Conservation (phyloP, 768 basidiomycete genomes). For the Pleurotus salmoneostramineus region DNA sequence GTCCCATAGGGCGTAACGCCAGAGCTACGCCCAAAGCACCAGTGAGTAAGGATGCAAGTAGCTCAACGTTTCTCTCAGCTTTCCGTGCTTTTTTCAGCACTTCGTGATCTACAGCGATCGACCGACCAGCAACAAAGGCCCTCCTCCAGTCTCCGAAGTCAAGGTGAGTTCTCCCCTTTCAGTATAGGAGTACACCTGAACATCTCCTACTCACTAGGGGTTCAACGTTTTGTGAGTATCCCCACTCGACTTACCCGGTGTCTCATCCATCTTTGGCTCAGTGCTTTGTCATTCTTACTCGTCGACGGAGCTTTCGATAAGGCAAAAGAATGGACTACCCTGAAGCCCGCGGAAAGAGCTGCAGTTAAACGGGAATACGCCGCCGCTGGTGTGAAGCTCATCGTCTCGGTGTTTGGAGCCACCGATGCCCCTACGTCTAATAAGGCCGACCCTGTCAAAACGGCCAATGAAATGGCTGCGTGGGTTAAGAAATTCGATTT, state of each 20-base stretch:
- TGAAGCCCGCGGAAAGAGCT: slow-evolving; percentile 41
- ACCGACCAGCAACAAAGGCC: slow-evolving; percentile 42
- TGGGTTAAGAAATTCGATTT: slow-evolving; percentile 59
- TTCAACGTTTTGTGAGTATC: slow-evolving; percentile 53
- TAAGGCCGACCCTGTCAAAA: slow-evolving; percentile 55
- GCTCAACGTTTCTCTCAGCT: not conserved
- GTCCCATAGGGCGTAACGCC: slow-evolving; percentile 15
- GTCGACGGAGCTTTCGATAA: slow-evolving; percentile 56
- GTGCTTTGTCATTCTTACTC: slow-evolving; percentile 52
- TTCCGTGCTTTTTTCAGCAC: slow-evolving; percentile 15
- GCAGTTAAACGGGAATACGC: slow-evolving; percentile 47
- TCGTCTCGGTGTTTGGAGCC: slow-evolving; percentile 64
- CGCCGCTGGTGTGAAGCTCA: slow-evolving; percentile 54
- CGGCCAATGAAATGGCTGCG: slow-evolving; percentile 61
- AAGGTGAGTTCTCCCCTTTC: slow-evolving; percentile 22
- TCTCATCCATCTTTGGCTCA: slow-evolving; percentile 13
- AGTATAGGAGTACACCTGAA: not conserved
- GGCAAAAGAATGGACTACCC: slow-evolving; percentile 49
- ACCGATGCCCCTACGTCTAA: slow-evolving; percentile 52
- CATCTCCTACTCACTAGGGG: slow-evolving; percentile 29
- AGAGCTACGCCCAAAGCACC: slow-evolving; percentile 42
- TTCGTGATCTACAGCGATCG: slow-evolving; percentile 42
- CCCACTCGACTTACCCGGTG: slow-evolving; percentile 2
- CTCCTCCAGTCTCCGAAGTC: slow-evolving; percentile 42
- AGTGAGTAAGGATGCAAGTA: not conserved